Base-by-base conservation (phyloP, 1,139 yeast species). In the Yamadazyma trypodendri region DNA sequence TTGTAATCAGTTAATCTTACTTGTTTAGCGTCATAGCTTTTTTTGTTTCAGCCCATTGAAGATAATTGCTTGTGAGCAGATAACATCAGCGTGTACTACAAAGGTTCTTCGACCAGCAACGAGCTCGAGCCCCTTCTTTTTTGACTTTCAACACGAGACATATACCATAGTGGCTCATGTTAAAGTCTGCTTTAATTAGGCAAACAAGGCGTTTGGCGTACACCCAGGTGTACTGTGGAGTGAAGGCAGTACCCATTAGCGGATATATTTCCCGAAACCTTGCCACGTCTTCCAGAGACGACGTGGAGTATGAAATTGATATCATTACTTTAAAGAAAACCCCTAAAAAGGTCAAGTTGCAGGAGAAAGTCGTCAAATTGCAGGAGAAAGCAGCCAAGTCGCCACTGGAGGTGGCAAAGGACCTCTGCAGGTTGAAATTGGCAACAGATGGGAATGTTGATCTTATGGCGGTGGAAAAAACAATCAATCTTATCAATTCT, bases 301-400 rank as follows among this genome's bases (percentile, higher is more conserved):
- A 35, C 11, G 52, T 49, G 8, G 67, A 61, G 16, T 65, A 63
- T 41, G 73, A 67, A 30, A 63, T 68, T 40, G 73, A 67, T 46
- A 45, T 52, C 35, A 61, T 68, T 18, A 54, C 72, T 5, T 44
- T 68, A 43, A 58, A 50, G 39, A 65, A 56, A 44, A 60, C 51
- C 17, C 56, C 54, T 18, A 56, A 50, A 37, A 49, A 36, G 35
- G 12, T 28, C 15, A n/a, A n/a, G n/a, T n/a, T n/a, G n/a, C n/a
- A n/a, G n/a, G n/a, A n/a, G n/a, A n/a, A n/a, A n/a, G n/a, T n/a
- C n/a, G n/a, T n/a, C n/a, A n/a, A n/a, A n/a, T n/a, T n/a, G n/a
- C n/a, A n/a, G n/a, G n/a, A n/a, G n/a, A n/a, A n/a, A n/a, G n/a
- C n/a, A n/a, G 25, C 13, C 13, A 27, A 27, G 12, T 7, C 18